These are phyloP conservation scores for Globisporangium sylvaticum DNA, from an alignment of 352 stramenopile species.

Conservation along the genomic window DNA sequence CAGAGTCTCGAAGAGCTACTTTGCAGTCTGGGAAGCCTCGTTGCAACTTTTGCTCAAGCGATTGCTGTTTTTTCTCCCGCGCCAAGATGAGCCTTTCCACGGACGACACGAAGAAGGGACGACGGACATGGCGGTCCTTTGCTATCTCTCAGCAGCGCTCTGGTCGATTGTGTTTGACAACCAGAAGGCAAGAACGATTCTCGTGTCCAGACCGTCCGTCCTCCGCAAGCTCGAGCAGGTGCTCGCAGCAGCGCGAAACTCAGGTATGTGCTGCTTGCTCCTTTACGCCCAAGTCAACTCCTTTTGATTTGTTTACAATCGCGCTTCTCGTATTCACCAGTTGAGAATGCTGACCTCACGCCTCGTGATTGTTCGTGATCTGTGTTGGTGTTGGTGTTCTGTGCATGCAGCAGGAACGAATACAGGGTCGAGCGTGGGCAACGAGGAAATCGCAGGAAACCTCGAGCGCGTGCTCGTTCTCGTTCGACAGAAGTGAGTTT, in stretches of 20 bases:
- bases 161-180: constrained; percentile 65
- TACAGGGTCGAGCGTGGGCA: neutral
- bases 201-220: constrained; percentile 27
- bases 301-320: neutral
- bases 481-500: constrained; percentile 2
- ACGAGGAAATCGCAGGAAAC: constrained; percentile 7
- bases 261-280: constrained; percentile 14
- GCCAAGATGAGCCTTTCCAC: neutral
- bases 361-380: neutral
- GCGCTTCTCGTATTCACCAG: neutral
- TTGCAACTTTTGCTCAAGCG: constrained; percentile 35
- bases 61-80: constrained; percentile 6
- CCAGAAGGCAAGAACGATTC: constrained; percentile 45
- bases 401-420: neutral
- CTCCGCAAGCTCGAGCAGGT: constrained; percentile 34
- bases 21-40: constrained; percentile 49
- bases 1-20: constrained; percentile 48
- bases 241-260: constrained; percentile 11
- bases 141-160: constrained; percentile 33
- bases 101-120: neutral
- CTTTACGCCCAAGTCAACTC: neutral
- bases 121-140: neutral
- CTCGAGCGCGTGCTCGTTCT: constrained; percentile 12
- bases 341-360: neutral
- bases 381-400: neutral